Conservation (phyloP, 2,329 filamentous ascomycete species). For the Cytospora leucostoma region DNA sequence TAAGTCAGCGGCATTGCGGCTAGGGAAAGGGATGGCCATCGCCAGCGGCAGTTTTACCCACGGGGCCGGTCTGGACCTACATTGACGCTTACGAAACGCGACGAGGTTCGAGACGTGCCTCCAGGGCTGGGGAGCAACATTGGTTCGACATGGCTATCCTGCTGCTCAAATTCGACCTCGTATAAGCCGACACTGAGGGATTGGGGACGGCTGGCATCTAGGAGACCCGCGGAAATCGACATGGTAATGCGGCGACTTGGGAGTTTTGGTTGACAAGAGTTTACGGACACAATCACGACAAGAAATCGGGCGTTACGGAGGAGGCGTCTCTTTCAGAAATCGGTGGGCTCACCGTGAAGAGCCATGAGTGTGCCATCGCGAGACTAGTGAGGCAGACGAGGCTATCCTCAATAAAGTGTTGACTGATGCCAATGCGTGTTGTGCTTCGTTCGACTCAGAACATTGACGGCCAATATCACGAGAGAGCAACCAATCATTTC, state of each 20-base stretch:
- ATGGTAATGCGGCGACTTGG: too few relatives aligned
- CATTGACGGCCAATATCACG: too few relatives aligned
- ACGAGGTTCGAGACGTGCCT: neutral
- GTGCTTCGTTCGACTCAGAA: too few relatives aligned
- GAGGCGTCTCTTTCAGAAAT: neutral
- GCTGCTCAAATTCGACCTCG: neutral
- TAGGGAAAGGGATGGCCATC: neutral
- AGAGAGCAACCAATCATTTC: too few relatives aligned
- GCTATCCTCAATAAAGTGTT: too few relatives aligned
- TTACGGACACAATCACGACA: too few relatives aligned
- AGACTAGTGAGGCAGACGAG: too few relatives aligned
- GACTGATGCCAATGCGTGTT: too few relatives aligned
- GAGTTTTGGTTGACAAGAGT: too few relatives aligned
- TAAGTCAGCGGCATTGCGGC: conserved; percentile 6
- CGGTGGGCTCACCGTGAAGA: too few relatives aligned
- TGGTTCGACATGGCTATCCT: neutral
- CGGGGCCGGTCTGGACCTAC: neutral
- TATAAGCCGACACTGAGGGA: neutral
- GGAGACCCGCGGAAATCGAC: neutral
- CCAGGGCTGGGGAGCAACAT: neutral
- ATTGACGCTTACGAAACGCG: neutral
- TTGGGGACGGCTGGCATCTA: neutral
- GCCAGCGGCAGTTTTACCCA: neutral
- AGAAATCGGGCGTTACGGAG: neutral
- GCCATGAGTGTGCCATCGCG: too few relatives aligned